Evolutionary conservation across 2,329 filamentous ascomycete species (phyloP).

Genomic region (Cordyceps pruinosa): DNA sequence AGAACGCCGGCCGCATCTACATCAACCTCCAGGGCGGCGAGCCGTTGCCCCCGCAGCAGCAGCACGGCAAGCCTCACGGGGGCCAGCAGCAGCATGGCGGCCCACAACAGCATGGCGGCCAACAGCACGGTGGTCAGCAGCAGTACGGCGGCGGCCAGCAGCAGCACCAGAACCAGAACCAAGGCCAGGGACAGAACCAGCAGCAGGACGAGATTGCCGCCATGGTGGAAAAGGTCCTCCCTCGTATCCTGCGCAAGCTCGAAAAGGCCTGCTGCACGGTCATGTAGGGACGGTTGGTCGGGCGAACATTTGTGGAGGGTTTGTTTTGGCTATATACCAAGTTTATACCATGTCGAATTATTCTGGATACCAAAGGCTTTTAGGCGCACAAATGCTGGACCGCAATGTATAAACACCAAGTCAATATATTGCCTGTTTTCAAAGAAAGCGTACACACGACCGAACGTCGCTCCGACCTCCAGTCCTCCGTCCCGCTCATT

Average conservation of each 20-base stretch:
- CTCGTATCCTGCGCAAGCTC: slow-evolving; percentile 55
- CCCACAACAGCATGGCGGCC: slow-evolving; percentile 32
- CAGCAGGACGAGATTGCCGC: slow-evolving; percentile 50
- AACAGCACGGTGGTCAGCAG: slow-evolving; percentile 33
- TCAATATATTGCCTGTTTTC: slow-evolving; percentile 3
- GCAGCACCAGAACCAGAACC: slow-evolving; percentile 36
- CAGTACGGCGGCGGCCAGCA: slow-evolving; percentile 32
- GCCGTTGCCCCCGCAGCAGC: slow-evolving; percentile 40
- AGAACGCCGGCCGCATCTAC: slow-evolving; percentile 83
- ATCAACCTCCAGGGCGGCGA: slow-evolving; percentile 74
- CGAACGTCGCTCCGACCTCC: neutral
- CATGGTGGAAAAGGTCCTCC: slow-evolving; percentile 53
- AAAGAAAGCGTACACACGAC: neutral
- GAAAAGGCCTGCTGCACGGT: slow-evolving; percentile 66
- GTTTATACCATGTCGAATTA: neutral
- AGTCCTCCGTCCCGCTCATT: neutral
- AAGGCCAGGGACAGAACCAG: slow-evolving; percentile 35
- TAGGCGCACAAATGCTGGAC: neutral
- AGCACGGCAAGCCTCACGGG: slow-evolving; percentile 30
- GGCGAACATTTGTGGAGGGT: neutral
- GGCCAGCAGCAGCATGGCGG: slow-evolving; percentile 30
- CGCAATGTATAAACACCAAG: neutral
- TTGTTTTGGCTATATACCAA: neutral
- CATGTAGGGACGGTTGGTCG: slow-evolving; percentile 54
- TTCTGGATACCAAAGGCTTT: slow-evolving; percentile 6